Percentiles rank a stretch among this genome's conserved stretches.
phyloP scores from a whole-genome alignment of 495 filamentous ascomycete species.

The Penicillium crystallinum region DNA sequence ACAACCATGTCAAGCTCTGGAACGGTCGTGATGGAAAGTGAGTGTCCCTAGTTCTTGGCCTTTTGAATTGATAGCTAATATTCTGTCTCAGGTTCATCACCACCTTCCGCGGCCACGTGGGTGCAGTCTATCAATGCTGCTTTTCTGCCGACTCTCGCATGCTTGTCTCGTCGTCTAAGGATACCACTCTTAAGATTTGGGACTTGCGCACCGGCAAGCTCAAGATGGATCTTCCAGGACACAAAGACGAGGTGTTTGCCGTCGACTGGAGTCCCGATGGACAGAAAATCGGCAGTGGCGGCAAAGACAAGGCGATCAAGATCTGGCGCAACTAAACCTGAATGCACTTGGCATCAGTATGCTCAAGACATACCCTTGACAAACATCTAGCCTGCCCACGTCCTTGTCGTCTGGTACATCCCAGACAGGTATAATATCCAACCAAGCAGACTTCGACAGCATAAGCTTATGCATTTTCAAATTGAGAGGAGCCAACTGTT shows the following conservation, averaged over 20 bases:
- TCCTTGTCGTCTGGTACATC: neutral
- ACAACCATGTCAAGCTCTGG: constrained; percentile 92
- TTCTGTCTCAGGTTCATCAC: constrained; percentile 61
- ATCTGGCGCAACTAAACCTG: constrained; percentile 68
- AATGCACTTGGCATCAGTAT: constrained; percentile 13
- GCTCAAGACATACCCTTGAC: neutral
- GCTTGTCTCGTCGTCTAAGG: constrained; percentile 80
- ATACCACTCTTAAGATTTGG: constrained; percentile 94
- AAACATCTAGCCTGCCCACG: neutral
- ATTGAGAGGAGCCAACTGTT: neutral
- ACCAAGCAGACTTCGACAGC: neutral
- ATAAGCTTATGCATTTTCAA: neutral
- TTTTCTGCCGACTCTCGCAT: constrained; percentile 87
- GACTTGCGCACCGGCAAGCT: constrained; percentile 80
- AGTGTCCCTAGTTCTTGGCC: constrained; percentile 14
- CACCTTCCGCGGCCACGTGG: constrained; percentile 88
- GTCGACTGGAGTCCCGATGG: constrained; percentile 92
- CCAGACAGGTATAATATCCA: neutral
- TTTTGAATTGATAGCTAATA: constrained; percentile 4
- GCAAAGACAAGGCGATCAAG: constrained; percentile 86
- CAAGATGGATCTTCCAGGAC: constrained; percentile 81
- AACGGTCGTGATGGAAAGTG: constrained; percentile 61
- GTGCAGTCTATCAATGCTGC: constrained; percentile 81
- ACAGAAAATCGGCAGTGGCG: constrained; percentile 77
- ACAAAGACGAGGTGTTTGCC: constrained; percentile 91